phyloP scores from a whole-genome alignment of 169 alveolate species.

The Amoebophrya sp. region DNA sequence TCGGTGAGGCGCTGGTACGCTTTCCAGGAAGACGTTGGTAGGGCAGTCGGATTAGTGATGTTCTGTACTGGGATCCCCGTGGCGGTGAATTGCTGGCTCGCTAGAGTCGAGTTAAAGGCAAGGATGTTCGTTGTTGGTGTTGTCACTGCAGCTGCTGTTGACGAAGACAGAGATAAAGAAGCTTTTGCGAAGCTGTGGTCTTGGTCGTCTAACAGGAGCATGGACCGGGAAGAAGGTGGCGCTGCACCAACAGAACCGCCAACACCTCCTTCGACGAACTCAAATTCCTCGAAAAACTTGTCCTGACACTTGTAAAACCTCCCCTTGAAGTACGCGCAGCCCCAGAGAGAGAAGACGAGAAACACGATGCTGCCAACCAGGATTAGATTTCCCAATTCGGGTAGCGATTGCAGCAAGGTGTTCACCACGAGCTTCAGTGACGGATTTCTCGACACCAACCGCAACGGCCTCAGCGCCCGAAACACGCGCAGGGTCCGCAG shows the following conservation, averaged over 20 bases:
- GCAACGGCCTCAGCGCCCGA: conserved; percentile 62
- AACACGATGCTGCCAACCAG: conserved; percentile 58
- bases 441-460: conserved; percentile 60
- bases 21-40: too few relatives aligned
- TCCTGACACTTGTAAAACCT: conserved; percentile 55
- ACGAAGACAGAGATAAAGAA: not conserved
- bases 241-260: too few relatives aligned
- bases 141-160: too few relatives aligned
- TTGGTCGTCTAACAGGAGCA: not conserved
- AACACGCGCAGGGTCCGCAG: conserved; percentile 55
- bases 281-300: not conserved
- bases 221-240: too few relatives aligned
- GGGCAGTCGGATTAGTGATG: too few relatives aligned
- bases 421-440: conserved; percentile 57
- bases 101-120: too few relatives aligned
- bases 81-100: too few relatives aligned
- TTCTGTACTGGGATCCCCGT: too few relatives aligned
- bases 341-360: conserved; percentile 66
- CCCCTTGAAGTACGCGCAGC: conserved; percentile 60
- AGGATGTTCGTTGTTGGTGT: too few relatives aligned
- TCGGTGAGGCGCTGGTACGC: not conserved
- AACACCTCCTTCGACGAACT: not conserved
- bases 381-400: conserved; percentile 61
- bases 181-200: not conserved
- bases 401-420: conserved; percentile 59